These are phyloP conservation scores for Rubia balearica DNA, from an alignment of 305 asterid genomes.

Conservation along the genomic window DNA sequence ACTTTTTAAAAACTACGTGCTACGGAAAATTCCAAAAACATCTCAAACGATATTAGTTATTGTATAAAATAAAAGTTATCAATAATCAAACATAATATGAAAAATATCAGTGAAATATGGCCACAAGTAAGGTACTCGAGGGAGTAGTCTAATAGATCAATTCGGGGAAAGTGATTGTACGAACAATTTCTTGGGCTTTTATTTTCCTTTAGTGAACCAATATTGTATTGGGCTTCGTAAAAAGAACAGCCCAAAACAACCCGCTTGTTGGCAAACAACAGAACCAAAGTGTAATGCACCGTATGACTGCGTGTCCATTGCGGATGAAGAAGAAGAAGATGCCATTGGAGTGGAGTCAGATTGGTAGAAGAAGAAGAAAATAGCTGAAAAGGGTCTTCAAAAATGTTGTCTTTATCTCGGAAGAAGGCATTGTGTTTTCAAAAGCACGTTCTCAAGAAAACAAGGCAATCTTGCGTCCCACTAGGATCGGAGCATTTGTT, in stretches of 20 bases:
- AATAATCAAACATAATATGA: too few species aligned
- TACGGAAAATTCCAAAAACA: too few species aligned
- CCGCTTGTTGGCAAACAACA: not conserved
- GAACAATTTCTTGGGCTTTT: not conserved
- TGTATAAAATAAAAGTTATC: too few species aligned
- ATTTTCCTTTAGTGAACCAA: not conserved
- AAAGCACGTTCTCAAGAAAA: conserved; percentile 29
- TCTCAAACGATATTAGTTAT: too few species aligned
- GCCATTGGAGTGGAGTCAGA: not conserved
- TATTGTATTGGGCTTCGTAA: not conserved
- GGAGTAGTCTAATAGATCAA: too few species aligned
- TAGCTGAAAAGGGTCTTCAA: conserved; percentile 6
- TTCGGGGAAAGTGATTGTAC: too few species aligned
- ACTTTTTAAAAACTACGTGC: too few species aligned
- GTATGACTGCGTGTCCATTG: not conserved
- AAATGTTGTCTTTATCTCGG: conserved; percentile 26
- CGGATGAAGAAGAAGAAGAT: conserved; percentile 8
- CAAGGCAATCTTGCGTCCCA: conserved; percentile 19
- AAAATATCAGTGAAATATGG: too few species aligned
- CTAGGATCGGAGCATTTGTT: conserved; percentile 30
- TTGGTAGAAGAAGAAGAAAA: not conserved
- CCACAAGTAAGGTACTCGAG: too few species aligned
- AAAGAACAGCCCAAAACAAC: not conserved
- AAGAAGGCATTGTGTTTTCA: conserved; percentile 19
- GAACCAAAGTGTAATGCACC: not conserved